A percentile compares a stretch with the other conserved stretches of the same genome.
phyloP scores from a whole-genome alignment of 257 asterid species.

The Solanum virginianum region DNA sequence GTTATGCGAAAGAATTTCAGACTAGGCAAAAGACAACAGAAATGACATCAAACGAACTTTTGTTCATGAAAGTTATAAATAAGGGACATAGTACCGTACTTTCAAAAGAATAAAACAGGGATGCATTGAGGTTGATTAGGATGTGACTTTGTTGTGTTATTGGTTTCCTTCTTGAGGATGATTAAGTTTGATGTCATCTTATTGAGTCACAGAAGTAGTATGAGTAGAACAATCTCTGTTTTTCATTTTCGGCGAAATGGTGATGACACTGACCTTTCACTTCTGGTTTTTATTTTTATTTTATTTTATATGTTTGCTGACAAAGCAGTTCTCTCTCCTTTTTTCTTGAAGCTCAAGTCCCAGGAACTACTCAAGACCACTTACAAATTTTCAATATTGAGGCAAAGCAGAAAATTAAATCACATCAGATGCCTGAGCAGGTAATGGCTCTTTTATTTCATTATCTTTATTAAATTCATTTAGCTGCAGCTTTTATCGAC shows the following conservation, averaged over 20 bases:
- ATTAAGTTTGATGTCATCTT: background rate
- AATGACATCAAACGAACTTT: background rate
- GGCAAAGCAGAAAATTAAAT: slow-evolving; percentile 85
- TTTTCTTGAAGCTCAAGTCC: slow-evolving; percentile 78
- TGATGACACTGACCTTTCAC: background rate
- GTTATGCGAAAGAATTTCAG: background rate
- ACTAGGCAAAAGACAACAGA: background rate
- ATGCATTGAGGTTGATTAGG: background rate
- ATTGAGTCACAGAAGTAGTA: background rate
- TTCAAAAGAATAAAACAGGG: background rate
- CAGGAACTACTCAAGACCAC: slow-evolving; percentile 94
- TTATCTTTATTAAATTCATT: background rate
- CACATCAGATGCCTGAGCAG: slow-evolving; percentile 99
- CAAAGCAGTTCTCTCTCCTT: background rate
- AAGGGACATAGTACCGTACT: background rate
- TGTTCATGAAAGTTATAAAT: background rate
- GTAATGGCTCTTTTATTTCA: slow-evolving; percentile 16
- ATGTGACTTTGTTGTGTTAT: background rate
- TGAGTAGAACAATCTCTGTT: background rate
- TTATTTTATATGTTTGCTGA: background rate
- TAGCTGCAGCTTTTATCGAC: background rate
- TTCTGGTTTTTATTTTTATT: background rate
- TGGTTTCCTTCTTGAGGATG: background rate
- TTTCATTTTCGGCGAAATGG: background rate
- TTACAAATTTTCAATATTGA: slow-evolving; percentile 96